phyloP scores from a whole-genome alignment of 2,329 filamentous ascomycete genomes.

The Diaporthe batatas region DNA sequence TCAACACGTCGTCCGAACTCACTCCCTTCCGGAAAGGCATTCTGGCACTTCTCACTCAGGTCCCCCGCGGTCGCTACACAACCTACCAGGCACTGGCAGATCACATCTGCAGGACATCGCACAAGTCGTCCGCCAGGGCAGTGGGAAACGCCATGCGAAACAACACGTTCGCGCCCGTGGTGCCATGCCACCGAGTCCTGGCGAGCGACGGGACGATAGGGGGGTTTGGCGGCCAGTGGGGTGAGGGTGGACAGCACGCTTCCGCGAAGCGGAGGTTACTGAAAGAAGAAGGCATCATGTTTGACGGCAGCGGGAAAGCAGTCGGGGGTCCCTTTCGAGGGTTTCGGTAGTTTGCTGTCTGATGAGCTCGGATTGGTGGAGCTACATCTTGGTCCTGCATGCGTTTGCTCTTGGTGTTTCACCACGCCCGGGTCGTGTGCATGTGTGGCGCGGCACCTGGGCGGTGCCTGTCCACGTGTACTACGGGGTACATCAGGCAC shows the following conservation, averaged over 20 bases:
- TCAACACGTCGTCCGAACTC: slow-evolving; percentile 12
- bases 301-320: slow-evolving; percentile 15
- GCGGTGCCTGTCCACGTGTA: not conserved
- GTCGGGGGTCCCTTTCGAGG: not conserved
- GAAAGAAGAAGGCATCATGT: slow-evolving; percentile 13
- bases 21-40: not conserved
- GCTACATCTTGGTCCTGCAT: not conserved
- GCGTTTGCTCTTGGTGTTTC: slow-evolving; percentile 12
- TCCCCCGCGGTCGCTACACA: not conserved
- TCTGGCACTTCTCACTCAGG: not conserved
- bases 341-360: not conserved
- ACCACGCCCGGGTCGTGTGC: not conserved
- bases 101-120: slow-evolving; percentile 3
- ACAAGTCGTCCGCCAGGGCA: slow-evolving; percentile 7
- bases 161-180: not conserved
- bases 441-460: not conserved
- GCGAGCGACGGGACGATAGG: slow-evolving; percentile 15
- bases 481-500: not conserved
- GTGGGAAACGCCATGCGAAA: slow-evolving; percentile 27
- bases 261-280: slow-evolving; percentile 7
- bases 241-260: slow-evolving; percentile 13
- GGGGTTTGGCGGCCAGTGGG: slow-evolving; percentile 8
- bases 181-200: slow-evolving; percentile 13
- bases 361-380: slow-evolving; percentile 23
- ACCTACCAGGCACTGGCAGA: slow-evolving; percentile 13